Conservation (phyloP, 164 flowering plant species). For the grape (Vitis vinifera) region DNA sequence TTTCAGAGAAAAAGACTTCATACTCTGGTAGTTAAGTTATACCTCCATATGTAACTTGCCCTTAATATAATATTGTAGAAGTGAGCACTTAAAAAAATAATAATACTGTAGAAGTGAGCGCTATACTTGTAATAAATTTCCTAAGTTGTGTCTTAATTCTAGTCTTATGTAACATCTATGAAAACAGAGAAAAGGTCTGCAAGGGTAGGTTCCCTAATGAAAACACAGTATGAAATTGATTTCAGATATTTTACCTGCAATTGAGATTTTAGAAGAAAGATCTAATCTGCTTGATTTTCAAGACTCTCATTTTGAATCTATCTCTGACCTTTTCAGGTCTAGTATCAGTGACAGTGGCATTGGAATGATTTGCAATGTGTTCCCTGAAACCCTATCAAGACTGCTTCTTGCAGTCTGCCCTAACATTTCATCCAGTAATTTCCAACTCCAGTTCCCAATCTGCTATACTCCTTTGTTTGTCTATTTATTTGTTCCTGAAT, state of each 20-base stretch:
- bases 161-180: too few species aligned
- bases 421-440: constrained; percentile 87
- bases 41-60: too few species aligned
- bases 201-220: neutral
- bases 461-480: neutral
- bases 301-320: neutral
- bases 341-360: constrained; percentile 94
- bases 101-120: too few species aligned
- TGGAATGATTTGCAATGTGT: constrained; percentile 95
- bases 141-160: too few species aligned
- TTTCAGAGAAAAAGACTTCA: too few species aligned
- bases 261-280: neutral
- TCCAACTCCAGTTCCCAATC: constrained; percentile 4
- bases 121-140: too few species aligned
- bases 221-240: neutral
- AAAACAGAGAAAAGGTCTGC: too few species aligned
- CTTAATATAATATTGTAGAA: too few species aligned
- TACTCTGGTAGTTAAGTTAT: too few species aligned
- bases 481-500: too few species aligned
- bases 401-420: constrained; percentile 94
- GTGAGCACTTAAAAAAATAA: too few species aligned
- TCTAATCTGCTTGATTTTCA: neutral
- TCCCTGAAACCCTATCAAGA: constrained; percentile 64
- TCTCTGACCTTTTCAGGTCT: constrained; percentile 56
- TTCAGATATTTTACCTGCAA: neutral